Evolutionary conservation across 208 protist genomes (phyloP).

Genomic region (Trypanosoma cruzi): DNA sequence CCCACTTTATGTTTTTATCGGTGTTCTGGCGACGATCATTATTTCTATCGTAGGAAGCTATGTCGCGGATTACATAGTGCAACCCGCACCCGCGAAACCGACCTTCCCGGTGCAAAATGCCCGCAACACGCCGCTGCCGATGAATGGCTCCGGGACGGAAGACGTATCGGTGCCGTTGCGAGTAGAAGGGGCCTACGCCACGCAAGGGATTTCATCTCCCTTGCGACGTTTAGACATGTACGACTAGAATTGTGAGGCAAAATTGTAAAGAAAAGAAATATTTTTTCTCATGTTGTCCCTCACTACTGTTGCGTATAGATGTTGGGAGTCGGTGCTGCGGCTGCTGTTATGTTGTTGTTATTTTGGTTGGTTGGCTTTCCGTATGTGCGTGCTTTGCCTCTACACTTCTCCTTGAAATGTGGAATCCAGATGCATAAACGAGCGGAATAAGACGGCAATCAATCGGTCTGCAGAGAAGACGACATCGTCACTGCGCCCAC

Average conservation of each 20-base stretch:
- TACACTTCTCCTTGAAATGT: too few species aligned
- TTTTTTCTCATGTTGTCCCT: neutral
- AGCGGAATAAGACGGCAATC: too few species aligned
- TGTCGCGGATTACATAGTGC: slow-evolving; percentile 62
- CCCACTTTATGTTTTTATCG: slow-evolving; percentile 34
- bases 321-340: neutral
- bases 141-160: neutral
- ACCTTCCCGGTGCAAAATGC: neutral
- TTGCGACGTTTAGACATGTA: slow-evolving; percentile 15
- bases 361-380: too few species aligned
- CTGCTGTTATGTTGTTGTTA: too few species aligned
- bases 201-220: slow-evolving; percentile 2
- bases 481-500: too few species aligned
- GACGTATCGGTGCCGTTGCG: neutral
- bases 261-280: neutral
- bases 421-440: too few species aligned
- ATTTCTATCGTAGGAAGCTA: slow-evolving; percentile 41
- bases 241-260: neutral
- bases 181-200: neutral
- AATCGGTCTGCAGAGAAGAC: too few species aligned
- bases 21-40: slow-evolving; percentile 42
- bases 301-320: neutral
- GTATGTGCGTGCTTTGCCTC: too few species aligned
- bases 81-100: slow-evolving; percentile 32
- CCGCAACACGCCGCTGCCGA: neutral